Base-by-base conservation (phyloP, 2,329 filamentous ascomycete species). In the Trichoderma semiorbis region DNA sequence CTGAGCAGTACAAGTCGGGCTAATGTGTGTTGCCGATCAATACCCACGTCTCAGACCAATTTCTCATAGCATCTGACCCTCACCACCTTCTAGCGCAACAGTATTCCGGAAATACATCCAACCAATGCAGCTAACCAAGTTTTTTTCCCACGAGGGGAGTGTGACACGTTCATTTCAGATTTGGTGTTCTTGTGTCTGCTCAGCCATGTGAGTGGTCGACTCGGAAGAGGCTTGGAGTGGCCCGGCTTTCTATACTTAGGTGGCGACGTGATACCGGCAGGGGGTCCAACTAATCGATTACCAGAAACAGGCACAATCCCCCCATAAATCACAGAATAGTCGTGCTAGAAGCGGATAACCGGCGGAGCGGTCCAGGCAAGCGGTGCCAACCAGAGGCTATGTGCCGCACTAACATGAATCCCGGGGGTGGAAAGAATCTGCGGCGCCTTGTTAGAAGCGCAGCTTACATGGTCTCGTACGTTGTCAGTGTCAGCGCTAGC, bases 401-500 rank as follows among this genome's bases (percentile, higher is more conserved):
- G 43, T 10, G 30, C 55, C 10, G 32, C 55, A 36, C 65, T 68
- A 60, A 66, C 43, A 53, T 16, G 50, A 50, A 26, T 53, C 14
- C 62, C 26, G 28, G 55, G 43, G 63, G 30, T 47, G 63, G 64
- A 57, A 39, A 57, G 47, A 67, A 57, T 55, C 64, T 55, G 64
- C 64, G 32, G 30, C 47, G 47, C 64, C 60, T 62, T 26, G 50
- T 28, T 53, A 16, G 32, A 39, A 47, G 50, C 36, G 53, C 53
- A 47, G 53, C 50, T 68, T 58, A 60, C 53, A 58, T 32, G 65
- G 21, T 18, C 53, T 58, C 32, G 26, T 68, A 60, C 26, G 66
- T 69, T 69, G 66, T n/a, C 34, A 24, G 50, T 60, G 66, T 69
- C 66, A 69, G 66, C 66, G 66, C 66, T 69, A 69, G 55, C 50